Percentiles rank a stretch among this genome's conserved stretches.
These are phyloP conservation scores for Sclerotinia nivalis DNA, from an alignment of 2,329 filamentous ascomycete genomes.

Conservation along the genomic window DNA sequence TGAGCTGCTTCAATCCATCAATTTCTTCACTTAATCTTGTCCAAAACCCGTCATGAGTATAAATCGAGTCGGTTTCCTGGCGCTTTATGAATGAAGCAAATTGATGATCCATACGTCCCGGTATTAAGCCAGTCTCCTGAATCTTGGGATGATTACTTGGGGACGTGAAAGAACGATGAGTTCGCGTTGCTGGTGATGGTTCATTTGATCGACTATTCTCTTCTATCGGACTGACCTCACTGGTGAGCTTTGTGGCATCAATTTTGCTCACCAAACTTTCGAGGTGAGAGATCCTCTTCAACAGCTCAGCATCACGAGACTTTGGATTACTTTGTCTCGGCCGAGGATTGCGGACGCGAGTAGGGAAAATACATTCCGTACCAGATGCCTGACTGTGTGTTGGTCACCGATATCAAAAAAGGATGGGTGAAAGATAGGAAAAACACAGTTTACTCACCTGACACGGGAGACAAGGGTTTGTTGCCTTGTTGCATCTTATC, in stretches of 20 bases:
- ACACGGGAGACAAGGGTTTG: constrained; percentile 24
- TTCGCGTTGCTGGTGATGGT: constrained; percentile 11
- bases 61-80: constrained; percentile 20
- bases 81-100: constrained; percentile 21
- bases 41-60: constrained; percentile 21
- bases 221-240: not conserved
- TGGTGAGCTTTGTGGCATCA: constrained; percentile 18
- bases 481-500: constrained; percentile 25
- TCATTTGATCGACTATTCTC: constrained; percentile 7
- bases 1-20: constrained; percentile 22
- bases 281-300: constrained; percentile 24
- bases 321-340: constrained; percentile 16
- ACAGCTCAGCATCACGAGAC: constrained; percentile 24
- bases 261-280: constrained; percentile 25
- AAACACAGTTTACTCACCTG: constrained; percentile 11
- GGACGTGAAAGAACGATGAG: constrained; percentile 8
- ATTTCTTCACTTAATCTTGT: constrained; percentile 23
- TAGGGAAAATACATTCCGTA: constrained; percentile 24
- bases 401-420: not conserved
- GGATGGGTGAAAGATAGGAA: not conserved
- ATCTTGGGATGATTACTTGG: not conserved
- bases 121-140: not conserved
- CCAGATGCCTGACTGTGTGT: constrained; percentile 10
- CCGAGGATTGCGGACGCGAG: constrained; percentile 14
- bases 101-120: constrained; percentile 16